Percentiles rank a stretch among this genome's conserved stretches.
Conservation (phyloP, 129 eudicot species). For the Escallonia rubra region DNA sequence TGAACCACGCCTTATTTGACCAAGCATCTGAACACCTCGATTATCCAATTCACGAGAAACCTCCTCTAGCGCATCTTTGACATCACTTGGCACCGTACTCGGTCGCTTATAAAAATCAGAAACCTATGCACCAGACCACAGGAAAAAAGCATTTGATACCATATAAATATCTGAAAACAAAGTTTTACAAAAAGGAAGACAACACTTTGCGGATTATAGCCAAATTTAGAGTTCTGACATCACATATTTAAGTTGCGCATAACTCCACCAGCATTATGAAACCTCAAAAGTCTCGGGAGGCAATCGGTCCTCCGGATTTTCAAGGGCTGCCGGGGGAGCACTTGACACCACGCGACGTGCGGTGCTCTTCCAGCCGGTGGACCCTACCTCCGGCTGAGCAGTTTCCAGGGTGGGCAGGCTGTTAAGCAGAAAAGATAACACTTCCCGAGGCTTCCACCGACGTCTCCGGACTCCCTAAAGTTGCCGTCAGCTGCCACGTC, state of each 20-base stretch:
- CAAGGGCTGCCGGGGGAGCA: constrained; percentile 17
- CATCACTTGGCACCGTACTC: constrained; percentile 36
- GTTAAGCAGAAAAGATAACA: too few relatives aligned
- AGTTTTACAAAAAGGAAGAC: too few relatives aligned
- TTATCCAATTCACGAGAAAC: constrained; percentile 50
- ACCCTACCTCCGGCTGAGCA: too few relatives aligned
- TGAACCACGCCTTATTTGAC: constrained; percentile 75
- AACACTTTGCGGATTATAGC: too few relatives aligned
- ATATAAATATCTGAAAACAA: background rate
- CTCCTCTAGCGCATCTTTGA: constrained; percentile 53
- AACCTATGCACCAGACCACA: constrained; percentile 35
- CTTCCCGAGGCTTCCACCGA: too few relatives aligned
- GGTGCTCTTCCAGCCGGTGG: constrained; percentile 12
- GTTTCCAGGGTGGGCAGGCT: too few relatives aligned
- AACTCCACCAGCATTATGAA: too few relatives aligned
- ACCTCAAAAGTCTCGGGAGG: background rate
- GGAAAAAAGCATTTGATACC: background rate
- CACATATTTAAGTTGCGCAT: too few relatives aligned
- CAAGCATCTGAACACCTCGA: constrained; percentile 67
- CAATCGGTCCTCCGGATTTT: constrained; percentile 16
- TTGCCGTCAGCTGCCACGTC: too few relatives aligned
- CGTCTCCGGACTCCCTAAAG: too few relatives aligned
- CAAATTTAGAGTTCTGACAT: too few relatives aligned
- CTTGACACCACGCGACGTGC: constrained; percentile 9
- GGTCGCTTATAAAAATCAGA: constrained; percentile 59